Evolutionary conservation across 2,329 filamentous ascomycete species (phyloP).

Genomic region (Microdochium trichocladiopsis): DNA sequence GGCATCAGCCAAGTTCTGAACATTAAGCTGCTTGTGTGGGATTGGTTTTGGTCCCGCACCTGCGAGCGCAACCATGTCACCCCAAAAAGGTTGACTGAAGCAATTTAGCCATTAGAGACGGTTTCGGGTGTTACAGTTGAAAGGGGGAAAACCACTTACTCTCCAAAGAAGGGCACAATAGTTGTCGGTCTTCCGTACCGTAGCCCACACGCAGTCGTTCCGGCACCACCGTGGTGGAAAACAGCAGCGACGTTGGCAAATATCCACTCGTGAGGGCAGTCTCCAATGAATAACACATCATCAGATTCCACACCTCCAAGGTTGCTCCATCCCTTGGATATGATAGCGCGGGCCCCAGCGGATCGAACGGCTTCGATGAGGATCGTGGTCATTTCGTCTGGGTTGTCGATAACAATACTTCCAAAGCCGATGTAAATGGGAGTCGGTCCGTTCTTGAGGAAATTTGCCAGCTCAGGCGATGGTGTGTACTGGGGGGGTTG

Average conservation of each 20-base stretch:
- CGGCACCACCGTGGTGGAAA: conserved; percentile 52
- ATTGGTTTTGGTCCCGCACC: conserved; percentile 29
- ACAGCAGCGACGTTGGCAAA: conserved; percentile 48
- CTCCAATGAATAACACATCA: conserved; percentile 40
- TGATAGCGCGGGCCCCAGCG: conserved; percentile 38
- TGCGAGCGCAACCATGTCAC: conserved; percentile 27
- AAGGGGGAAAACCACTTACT: conserved; percentile 10
- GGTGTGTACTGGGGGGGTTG: conserved; percentile 60
- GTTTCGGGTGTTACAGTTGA: neutral
- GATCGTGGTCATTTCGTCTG: conserved; percentile 26
- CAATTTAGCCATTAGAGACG: neutral
- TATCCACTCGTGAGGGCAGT: conserved; percentile 50
- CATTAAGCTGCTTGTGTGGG: conserved; percentile 22
- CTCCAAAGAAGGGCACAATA: conserved; percentile 44
- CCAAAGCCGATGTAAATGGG: conserved; percentile 81
- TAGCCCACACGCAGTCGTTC: conserved; percentile 49
- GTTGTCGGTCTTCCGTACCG: conserved; percentile 41
- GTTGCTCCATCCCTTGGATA: conserved; percentile 29
- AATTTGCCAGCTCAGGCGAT: conserved; percentile 55
- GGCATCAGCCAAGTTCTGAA: conserved; percentile 22
- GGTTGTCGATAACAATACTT: conserved; percentile 65
- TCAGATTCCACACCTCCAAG: conserved; percentile 4
- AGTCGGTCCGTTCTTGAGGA: conserved; percentile 60
- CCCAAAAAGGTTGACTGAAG: conserved; percentile 31
- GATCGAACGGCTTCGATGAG: conserved; percentile 31